Evolutionary conservation across 345 rosid genomes (phyloP), one percentile per base, ranked within the genome.

Genomic region (Salix purpurea): DNA sequence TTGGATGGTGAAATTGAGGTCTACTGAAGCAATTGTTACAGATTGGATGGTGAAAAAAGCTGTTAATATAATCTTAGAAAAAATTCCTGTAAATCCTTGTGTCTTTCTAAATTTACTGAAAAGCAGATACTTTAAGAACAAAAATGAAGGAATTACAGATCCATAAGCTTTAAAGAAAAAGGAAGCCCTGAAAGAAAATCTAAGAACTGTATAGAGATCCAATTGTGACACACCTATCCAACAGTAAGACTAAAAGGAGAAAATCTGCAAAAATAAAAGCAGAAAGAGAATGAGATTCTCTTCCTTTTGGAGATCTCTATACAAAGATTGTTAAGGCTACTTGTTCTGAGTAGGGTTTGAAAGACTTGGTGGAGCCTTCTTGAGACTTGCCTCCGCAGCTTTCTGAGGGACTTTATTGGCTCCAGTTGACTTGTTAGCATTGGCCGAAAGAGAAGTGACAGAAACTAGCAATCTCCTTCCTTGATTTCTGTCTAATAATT

Each of bases 301-400:
- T 48, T 74, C 67, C 66, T 46, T 71, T 10, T 26, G 16, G 32
- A 56, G 72, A 69, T 77, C 67, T 75, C 6, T 72, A 72, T 24
- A 72, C 54, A 40, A 70, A 69, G 14, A 44, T 54, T 5, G 48
- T 46, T 68, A 71, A 65, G 32, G 52, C 81, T 70, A 79, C 85
- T 85, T 81, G 87, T 88, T 90, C 77, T 84, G 88, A 64, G 73
- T 83, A 42, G 93, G 91, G 80, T 88, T 90, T 46, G 91, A 76
- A 69, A 36, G 82, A 48, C 87, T 90, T 44, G 82, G 81, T 0
- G 91, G 90, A 16, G 87, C 90, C 68, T 79, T 82, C 77, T 78
- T 80, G 13, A 88, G 84, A 79, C 86, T 86, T 34, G 84, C 77
- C 72, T 78, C 86, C 81, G 79, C 69, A n/a, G 77, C 83, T 78